phyloP scores from a whole-genome alignment of 768 basidiomycete species.

The Hygrophoropsis aurantiaca region DNA sequence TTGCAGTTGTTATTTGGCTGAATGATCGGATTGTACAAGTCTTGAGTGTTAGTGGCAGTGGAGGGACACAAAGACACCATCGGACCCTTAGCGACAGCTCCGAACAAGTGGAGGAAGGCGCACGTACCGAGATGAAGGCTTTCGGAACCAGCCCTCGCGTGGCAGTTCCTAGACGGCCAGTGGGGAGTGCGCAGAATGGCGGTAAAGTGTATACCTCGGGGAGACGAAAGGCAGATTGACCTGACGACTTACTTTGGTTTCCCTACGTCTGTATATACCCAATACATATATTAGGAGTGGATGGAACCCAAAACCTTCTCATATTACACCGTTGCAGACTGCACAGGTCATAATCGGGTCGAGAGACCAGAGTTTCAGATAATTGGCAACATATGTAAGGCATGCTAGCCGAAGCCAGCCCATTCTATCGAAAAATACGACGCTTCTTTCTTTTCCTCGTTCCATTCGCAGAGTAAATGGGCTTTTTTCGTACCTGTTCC shows the following conservation, averaged over 20 bases:
- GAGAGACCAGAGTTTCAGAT: not conserved
- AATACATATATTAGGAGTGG: too few relatives aligned
- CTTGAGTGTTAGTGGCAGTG: slow-evolving; percentile 53
- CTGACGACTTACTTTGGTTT: not conserved
- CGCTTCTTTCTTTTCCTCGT: slow-evolving; percentile 63
- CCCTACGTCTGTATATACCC: slow-evolving; percentile 5
- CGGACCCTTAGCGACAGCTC: slow-evolving; percentile 46
- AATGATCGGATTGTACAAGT: slow-evolving; percentile 69
- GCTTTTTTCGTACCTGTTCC: slow-evolving; percentile 98
- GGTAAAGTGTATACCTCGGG: not conserved
- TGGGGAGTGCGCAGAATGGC: not conserved
- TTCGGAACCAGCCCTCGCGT: not conserved
- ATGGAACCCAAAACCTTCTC: too few relatives aligned
- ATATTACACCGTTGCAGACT: too few relatives aligned
- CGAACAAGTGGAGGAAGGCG: slow-evolving; percentile 65
- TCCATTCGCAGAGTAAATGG: slow-evolving; percentile 88
- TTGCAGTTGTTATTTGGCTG: slow-evolving; percentile 68
- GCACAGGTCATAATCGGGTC: slow-evolving; percentile 8
- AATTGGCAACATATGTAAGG: slow-evolving; percentile 1
- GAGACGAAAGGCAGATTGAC: slow-evolving; percentile 6
- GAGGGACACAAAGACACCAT: slow-evolving; percentile 16
- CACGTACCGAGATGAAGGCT: slow-evolving; percentile 29
- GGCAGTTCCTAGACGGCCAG: too few relatives aligned
- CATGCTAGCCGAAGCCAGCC: slow-evolving; percentile 77
- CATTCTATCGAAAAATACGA: slow-evolving; percentile 85